phyloP scores from a whole-genome alignment of 2,329 filamentous ascomycete species.

The Bimuria novae-zelandiae region DNA sequence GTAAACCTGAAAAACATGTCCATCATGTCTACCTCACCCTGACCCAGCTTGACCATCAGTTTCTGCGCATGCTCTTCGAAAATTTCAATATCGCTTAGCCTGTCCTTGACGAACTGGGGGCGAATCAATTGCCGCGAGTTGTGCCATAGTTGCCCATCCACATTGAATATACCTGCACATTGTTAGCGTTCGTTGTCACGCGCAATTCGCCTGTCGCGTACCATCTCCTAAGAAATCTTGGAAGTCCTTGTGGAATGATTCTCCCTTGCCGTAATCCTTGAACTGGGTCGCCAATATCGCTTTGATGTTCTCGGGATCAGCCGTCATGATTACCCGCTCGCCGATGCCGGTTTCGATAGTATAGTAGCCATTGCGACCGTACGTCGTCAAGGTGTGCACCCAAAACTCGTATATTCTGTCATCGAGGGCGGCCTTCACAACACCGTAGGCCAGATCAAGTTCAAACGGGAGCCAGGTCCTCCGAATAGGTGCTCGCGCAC shows the following conservation, averaged over 20 bases:
- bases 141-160: constrained; percentile 80
- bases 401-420: constrained; percentile 68
- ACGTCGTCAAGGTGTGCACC: constrained; percentile 55
- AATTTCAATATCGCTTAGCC: constrained; percentile 77
- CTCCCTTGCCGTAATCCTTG: constrained; percentile 79
- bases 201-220: constrained; percentile 18
- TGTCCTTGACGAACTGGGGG: constrained; percentile 84
- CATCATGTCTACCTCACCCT: constrained; percentile 67
- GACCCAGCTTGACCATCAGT: constrained; percentile 68
- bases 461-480: constrained; percentile 54
- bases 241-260: constrained; percentile 75
- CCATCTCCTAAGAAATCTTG: constrained; percentile 74
- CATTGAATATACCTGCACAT: constrained; percentile 62
- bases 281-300: constrained; percentile 89
- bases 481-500: constrained; percentile 50
- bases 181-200: constrained; percentile 6
- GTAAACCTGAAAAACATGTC: constrained; percentile 79
- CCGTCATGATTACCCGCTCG: constrained; percentile 72
- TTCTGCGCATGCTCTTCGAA: constrained; percentile 80
- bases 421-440: constrained; percentile 57
- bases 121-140: constrained; percentile 78
- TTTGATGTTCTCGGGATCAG: constrained; percentile 88
- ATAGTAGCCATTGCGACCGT: constrained; percentile 46
- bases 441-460: constrained; percentile 66
- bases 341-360: constrained; percentile 65